phyloP scores from a whole-genome alignment of 441 rosid genomes.

The Pelargonium myrrhifolium region DNA sequence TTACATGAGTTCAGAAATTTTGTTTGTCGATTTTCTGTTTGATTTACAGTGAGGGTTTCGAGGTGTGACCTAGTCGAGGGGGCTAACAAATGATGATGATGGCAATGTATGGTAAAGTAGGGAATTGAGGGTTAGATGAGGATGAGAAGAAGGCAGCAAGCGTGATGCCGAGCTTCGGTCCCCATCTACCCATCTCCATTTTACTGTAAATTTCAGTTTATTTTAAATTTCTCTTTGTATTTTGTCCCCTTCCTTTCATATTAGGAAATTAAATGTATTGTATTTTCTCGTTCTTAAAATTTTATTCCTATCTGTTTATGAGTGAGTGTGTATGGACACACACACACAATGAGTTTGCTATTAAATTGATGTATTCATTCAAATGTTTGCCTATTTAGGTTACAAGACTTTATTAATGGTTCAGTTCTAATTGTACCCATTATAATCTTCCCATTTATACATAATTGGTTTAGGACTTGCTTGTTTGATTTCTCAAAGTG shows the following conservation, averaged over 20 bases:
- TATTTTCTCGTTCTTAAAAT: too few species aligned
- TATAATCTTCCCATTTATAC: too few species aligned
- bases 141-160: not conserved
- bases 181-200: constrained; percentile 26
- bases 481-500: too few species aligned
- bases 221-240: not conserved
- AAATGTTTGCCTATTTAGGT: not conserved
- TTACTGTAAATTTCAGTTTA: constrained; percentile 25
- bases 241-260: not conserved
- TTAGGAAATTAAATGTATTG: too few species aligned
- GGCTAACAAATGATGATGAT: constrained; percentile 4
- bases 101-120: not conserved
- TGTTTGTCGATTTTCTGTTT: not conserved
- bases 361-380: not conserved
- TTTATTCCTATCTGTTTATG: too few species aligned
- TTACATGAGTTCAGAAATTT: not conserved
- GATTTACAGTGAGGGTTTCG: not conserved
- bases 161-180: constrained; percentile 42
- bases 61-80: not conserved
- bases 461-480: too few species aligned
- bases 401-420: not conserved
- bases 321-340: too few species aligned
- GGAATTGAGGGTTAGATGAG: not conserved
- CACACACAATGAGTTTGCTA: not conserved
- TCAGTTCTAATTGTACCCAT: not conserved